Conservation (phyloP, 1,284 basidiomycete genomes). For the Amylostereum areolatum region DNA sequence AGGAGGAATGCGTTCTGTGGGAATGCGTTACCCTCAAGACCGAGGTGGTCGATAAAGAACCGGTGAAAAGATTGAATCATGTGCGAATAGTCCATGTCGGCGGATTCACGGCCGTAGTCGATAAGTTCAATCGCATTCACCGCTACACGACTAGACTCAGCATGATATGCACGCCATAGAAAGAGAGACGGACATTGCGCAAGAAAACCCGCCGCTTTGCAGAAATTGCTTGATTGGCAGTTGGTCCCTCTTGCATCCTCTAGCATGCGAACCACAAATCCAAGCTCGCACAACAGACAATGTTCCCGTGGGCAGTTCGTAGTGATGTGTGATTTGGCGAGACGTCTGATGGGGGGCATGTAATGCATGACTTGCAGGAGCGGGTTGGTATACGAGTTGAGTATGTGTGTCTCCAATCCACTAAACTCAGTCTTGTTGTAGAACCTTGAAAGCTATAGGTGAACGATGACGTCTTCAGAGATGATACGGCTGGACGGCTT, state of each 20-base stretch:
- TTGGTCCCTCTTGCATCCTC: conserved; percentile 93
- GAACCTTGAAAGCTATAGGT: conserved; percentile 47
- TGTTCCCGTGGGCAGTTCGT: conserved; percentile 84
- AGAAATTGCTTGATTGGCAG: conserved; percentile 96
- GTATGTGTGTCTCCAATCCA: conserved; percentile 95
- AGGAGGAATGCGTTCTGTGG: conserved; percentile 54
- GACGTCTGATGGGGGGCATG: conserved; percentile 65
- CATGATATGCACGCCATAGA: conserved; percentile 1
- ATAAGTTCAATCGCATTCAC: conserved; percentile 85
- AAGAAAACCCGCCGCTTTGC: conserved; percentile 81
- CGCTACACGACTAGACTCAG: conserved; percentile 23
- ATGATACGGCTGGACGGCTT: conserved; percentile 14
- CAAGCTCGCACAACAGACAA: conserved; percentile 93
- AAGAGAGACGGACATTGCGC: conserved; percentile 55
- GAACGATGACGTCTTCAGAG: background rate
- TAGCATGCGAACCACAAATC: conserved; percentile 93
- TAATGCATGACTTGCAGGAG: conserved; percentile 91
- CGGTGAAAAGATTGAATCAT: conserved; percentile 95
- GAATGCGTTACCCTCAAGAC: conserved; percentile 60
- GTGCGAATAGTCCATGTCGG: conserved; percentile 73
- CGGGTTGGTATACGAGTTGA: conserved; percentile 96
- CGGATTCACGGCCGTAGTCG: conserved; percentile 77
- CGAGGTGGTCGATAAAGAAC: conserved; percentile 82
- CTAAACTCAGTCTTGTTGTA: conserved; percentile 89
- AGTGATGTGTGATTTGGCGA: conserved; percentile 90